A percentile compares a stretch with the other conserved stretches of the same genome.
These are phyloP conservation scores for Pseudogymnoascus sp. DNA, from an alignment of 2,329 filamentous ascomycete species.

Conservation along the genomic window DNA sequence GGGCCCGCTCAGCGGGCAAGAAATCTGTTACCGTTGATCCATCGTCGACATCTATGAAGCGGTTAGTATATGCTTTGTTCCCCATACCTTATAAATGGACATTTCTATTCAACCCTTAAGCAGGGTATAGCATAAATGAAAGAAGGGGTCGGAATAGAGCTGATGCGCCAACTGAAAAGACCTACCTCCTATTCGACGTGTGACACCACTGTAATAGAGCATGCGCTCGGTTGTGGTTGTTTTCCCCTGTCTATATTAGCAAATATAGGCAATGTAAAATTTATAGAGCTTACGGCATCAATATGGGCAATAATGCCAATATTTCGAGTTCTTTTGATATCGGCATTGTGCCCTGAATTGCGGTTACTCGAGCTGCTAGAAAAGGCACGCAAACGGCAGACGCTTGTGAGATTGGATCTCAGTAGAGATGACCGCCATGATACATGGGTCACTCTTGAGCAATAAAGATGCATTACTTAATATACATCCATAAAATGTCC, in stretches of 20 bases:
- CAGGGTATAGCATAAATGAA: not conserved
- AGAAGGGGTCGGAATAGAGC: not conserved
- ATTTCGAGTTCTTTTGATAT: constrained; percentile 63
- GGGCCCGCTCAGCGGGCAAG: constrained; percentile 79
- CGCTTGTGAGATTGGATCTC: not conserved
- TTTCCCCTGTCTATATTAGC: constrained; percentile 57
- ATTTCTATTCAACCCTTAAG: not conserved
- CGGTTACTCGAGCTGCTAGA: constrained; percentile 1
- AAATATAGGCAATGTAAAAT: not conserved
- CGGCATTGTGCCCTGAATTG: constrained; percentile 16
- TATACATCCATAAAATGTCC: not conserved
- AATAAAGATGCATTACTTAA: constrained; percentile 10
- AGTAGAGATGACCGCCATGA: constrained; percentile 2
- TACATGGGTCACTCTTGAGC: not conserved
- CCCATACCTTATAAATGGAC: constrained; percentile 4
- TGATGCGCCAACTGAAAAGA: not conserved
- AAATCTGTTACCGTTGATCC: constrained; percentile 98
- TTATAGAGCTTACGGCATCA: constrained; percentile 57
- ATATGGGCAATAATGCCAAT: constrained; percentile 99
- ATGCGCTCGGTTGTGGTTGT: constrained; percentile 98
- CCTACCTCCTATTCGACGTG: constrained; percentile 68
- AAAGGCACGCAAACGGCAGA: constrained; percentile 5
- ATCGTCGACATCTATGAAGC: constrained; percentile 69
- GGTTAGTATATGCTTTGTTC: not conserved
- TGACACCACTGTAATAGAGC: constrained; percentile 93